Percentiles rank a stretch among this genome's conserved stretches.
phyloP scores from a whole-genome alignment of 352 stramenopile genomes.

The Globisporangium camurandrum region DNA sequence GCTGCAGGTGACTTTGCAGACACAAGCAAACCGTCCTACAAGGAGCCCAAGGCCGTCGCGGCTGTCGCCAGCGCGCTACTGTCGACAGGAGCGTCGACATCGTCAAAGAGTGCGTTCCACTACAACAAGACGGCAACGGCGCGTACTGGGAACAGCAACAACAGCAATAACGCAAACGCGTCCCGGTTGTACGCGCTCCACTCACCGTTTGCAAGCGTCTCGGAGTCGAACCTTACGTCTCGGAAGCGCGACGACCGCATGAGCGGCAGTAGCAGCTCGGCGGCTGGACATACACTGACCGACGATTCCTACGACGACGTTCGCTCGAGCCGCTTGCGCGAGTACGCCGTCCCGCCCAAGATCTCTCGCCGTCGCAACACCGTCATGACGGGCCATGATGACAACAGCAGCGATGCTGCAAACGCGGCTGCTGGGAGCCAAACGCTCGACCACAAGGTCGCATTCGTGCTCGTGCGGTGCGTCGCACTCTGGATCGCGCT shows the following conservation, averaged over 20 bases:
- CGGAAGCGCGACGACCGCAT: slow-evolving; percentile 8
- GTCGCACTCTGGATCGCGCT: slow-evolving; percentile 26
- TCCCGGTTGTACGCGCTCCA: slow-evolving; percentile 2
- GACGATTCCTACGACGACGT: slow-evolving; percentile 4
- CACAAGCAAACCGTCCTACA: too few species aligned
- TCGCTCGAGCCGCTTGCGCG: slow-evolving; percentile 8
- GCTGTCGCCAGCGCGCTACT: slow-evolving; percentile 5
- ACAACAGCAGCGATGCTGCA: neutral
- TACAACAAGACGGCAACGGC: slow-evolving; percentile 1
- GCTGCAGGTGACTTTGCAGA: slow-evolving; percentile 7
- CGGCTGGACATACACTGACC: neutral
- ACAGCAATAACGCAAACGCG: neutral
- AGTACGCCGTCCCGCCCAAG: slow-evolving; percentile 11
- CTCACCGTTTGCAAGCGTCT: slow-evolving; percentile 2
- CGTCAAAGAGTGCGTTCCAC: slow-evolving; percentile 9
- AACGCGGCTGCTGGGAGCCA: slow-evolving; percentile 3
- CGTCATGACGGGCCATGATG: too few species aligned
- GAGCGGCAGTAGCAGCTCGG: slow-evolving; percentile 1
- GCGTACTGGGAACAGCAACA: neutral
- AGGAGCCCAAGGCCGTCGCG: slow-evolving; percentile 7
- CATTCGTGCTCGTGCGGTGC: slow-evolving; percentile 14
- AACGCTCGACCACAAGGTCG: slow-evolving; percentile 12
- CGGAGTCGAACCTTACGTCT: slow-evolving; percentile 1
- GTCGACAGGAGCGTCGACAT: slow-evolving; percentile 4
- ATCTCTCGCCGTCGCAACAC: slow-evolving; percentile 1